Percentiles rank a stretch among this genome's conserved stretches.
Conservation (phyloP, 2,329 filamentous ascomycete genomes). For the Canariomyces notabilis region DNA sequence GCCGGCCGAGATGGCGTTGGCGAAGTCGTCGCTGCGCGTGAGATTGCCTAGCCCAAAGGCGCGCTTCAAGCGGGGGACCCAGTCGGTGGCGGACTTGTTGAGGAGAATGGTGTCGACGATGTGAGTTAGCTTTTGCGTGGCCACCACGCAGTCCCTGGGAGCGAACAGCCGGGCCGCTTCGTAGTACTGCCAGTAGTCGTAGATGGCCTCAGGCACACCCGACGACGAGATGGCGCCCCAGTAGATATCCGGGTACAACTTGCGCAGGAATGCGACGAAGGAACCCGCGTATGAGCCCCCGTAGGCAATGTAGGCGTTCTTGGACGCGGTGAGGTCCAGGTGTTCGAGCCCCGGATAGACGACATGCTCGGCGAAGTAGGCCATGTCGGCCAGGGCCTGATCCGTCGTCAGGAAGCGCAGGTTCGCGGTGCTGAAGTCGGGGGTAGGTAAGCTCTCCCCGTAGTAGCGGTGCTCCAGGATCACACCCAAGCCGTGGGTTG, state of each 20-base stretch:
- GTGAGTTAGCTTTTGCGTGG: constrained; percentile 53
- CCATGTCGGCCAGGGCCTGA: constrained; percentile 74
- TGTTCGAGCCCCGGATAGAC: constrained; percentile 66
- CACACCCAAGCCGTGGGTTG: constrained; percentile 69
- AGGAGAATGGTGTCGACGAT: constrained; percentile 49
- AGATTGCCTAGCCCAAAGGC: constrained; percentile 45
- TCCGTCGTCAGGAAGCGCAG: constrained; percentile 79
- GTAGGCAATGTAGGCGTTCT: constrained; percentile 70
- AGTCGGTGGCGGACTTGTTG: constrained; percentile 31
- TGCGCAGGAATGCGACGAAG: constrained; percentile 70
- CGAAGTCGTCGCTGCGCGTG: constrained; percentile 45
- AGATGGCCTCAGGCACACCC: constrained; percentile 71
- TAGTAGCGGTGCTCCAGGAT: constrained; percentile 88
- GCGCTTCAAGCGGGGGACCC: constrained; percentile 40
- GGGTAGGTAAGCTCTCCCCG: constrained; percentile 65
- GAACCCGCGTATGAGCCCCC: constrained; percentile 81
- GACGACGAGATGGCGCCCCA: constrained; percentile 77
- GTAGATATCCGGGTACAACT: constrained; percentile 71
- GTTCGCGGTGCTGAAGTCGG: constrained; percentile 61
- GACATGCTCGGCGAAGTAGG: constrained; percentile 72
- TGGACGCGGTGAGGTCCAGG: constrained; percentile 58
- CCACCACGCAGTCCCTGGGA: constrained; percentile 57
- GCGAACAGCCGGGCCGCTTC: constrained; percentile 47
- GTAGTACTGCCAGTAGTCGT: constrained; percentile 66
- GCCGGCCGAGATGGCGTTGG: constrained; percentile 35